phyloP scores from a whole-genome alignment of 2,329 filamentous ascomycete species.

The Ilyonectria sp. region DNA sequence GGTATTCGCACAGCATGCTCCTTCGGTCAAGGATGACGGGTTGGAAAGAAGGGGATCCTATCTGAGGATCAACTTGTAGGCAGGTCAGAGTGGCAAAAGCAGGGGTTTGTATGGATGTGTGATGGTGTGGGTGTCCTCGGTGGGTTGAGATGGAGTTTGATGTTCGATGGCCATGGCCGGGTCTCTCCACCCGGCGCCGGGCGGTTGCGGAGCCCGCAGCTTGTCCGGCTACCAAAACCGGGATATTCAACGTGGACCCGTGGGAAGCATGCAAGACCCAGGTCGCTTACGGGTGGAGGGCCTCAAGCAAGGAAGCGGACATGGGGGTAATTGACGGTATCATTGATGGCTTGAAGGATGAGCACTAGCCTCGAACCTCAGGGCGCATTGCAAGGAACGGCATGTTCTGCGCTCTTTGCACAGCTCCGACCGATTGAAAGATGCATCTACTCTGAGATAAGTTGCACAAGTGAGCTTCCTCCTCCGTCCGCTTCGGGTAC shows the following conservation, averaged over 20 bases:
- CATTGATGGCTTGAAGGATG: neutral
- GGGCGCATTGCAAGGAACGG: neutral
- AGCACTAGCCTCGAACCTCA: neutral
- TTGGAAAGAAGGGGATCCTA: neutral
- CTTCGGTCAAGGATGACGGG: constrained; percentile 28
- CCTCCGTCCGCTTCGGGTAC: constrained; percentile 1
- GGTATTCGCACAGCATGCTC: constrained; percentile 38
- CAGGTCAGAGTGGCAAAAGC: neutral
- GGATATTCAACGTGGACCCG: constrained; percentile 1
- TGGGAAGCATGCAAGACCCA: neutral
- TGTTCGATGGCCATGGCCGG: neutral
- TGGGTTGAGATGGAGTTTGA: constrained; percentile 11
- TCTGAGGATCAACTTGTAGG: constrained; percentile 2
- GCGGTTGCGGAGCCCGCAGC: neutral
- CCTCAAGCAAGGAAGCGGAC: neutral
- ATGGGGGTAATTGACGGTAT: neutral
- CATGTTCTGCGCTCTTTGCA: neutral
- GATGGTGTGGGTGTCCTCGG: neutral
- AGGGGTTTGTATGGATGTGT: constrained; percentile 7
- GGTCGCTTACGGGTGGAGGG: neutral
- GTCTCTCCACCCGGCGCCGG: constrained; percentile 9
- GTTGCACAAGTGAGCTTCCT: neutral
- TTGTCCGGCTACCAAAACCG: constrained; percentile 1
- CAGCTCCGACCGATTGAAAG: constrained; percentile 10
- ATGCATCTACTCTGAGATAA: neutral